These are phyloP conservation scores for Corymbia calophylla DNA, from an alignment of 441 rosid species.

Conservation along the genomic window DNA sequence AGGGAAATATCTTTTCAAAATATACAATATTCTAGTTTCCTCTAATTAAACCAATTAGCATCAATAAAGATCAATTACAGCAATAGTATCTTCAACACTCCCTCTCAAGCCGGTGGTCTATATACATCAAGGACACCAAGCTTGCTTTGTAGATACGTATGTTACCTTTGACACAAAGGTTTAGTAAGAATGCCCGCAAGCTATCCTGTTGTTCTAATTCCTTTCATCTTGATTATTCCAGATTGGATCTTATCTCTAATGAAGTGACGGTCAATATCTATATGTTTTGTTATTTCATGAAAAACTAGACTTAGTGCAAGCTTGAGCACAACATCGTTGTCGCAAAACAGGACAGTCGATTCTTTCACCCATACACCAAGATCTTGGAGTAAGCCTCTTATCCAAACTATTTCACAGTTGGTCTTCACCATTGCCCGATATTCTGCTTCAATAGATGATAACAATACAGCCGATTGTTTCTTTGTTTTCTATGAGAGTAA, in stretches of 20 bases:
- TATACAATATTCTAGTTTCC: not conserved
- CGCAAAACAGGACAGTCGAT: fast-evolving
- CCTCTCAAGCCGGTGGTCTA: not conserved
- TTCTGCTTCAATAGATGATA: not conserved
- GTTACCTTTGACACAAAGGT: not conserved
- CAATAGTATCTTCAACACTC: not conserved
- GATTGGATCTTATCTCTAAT: not conserved
- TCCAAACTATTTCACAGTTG: not conserved
- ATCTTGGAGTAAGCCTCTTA: not conserved
- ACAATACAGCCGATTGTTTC: too few relatives aligned
- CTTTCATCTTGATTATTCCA: not conserved
- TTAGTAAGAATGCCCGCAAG: not conserved
- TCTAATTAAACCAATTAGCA: not conserved
- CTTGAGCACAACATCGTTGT: not conserved
- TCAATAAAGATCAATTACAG: not conserved
- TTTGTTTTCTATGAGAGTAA: not conserved
- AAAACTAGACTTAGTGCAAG: not conserved
- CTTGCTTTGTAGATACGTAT: not conserved
- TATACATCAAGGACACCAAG: not conserved
- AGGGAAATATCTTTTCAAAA: not conserved
- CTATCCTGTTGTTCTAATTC: too few relatives aligned
- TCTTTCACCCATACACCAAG: not conserved
- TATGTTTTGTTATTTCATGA: too few relatives aligned
- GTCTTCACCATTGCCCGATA: not conserved
- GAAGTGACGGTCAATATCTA: not conserved